Evolutionary conservation across 78 protist genomes (phyloP).

Genomic region (Bodo saltans): DNA sequence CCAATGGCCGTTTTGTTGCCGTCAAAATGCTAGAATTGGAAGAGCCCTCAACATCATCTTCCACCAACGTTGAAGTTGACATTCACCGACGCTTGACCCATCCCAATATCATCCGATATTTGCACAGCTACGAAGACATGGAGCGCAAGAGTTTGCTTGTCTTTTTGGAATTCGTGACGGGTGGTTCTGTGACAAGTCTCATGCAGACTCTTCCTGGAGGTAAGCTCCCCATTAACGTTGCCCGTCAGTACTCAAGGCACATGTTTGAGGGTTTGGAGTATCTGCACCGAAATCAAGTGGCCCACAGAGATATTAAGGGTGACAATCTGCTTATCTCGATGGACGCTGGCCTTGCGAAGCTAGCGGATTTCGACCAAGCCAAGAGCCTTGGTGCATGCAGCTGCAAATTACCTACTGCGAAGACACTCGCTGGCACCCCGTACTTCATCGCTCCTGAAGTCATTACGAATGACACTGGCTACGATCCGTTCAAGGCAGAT

Average conservation of each 20-base stretch:
- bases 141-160: conserved; percentile 27
- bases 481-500: conserved; percentile 64
- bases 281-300: conserved; percentile 40
- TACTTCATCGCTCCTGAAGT: conserved; percentile 14
- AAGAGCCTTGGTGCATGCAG: not conserved
- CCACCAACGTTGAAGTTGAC: not conserved
- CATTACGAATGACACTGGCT: not conserved
- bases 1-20: conserved; percentile 9
- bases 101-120: conserved; percentile 11
- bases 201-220: conserved; percentile 39
- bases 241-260: conserved; percentile 34
- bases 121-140: not conserved
- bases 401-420: no score
- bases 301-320: conserved; percentile 28
- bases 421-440: not conserved
- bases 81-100: not conserved
- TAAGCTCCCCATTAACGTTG: conserved; percentile 42
- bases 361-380: conserved; percentile 6
- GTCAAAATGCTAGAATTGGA: conserved; percentile 1
- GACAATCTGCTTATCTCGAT: conserved; percentile 4
- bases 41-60: not conserved
- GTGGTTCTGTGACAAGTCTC: conserved; percentile 47
- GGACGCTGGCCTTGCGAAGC: not conserved
- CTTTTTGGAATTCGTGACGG: conserved; percentile 49
- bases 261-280: conserved; percentile 44